A percentile compares a stretch with the other conserved stretches of the same genome.
phyloP scores from a whole-genome alignment of 2,329 filamentous ascomycete genomes.

The Orbilia brochopaga region DNA sequence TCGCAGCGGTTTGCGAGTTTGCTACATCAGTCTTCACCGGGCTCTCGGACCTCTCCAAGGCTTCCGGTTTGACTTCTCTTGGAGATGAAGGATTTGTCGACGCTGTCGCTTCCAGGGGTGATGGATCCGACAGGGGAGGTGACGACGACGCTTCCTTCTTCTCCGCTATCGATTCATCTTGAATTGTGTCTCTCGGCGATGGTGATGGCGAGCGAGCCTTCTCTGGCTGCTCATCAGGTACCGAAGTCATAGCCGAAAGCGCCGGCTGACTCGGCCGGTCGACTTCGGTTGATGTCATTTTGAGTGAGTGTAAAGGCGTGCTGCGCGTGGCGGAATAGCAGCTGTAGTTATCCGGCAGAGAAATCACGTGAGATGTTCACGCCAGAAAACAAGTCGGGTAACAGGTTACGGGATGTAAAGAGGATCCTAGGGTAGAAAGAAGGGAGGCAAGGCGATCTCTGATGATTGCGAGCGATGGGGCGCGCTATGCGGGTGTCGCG shows the following conservation, averaged over 20 bases:
- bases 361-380: conserved; percentile 12
- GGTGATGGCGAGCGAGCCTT: conserved; percentile 12
- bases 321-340: conserved; percentile 5
- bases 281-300: conserved; percentile 42
- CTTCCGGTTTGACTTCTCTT: conserved; percentile 33
- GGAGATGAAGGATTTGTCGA: conserved; percentile 48
- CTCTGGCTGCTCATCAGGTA: conserved; percentile 16
- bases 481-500: background rate
- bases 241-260: conserved; percentile 5
- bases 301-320: conserved; percentile 1
- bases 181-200: conserved; percentile 6
- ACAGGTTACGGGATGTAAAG: background rate
- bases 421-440: background rate
- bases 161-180: conserved; percentile 7
- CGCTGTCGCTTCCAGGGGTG: conserved; percentile 17
- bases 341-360: background rate
- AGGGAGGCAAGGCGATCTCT: background rate
- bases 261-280: conserved; percentile 31
- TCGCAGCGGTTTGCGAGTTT: conserved; percentile 21
- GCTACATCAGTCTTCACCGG: conserved; percentile 18
- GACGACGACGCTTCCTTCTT: conserved; percentile 47
- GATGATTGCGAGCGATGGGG: background rate
- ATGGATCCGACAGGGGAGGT: conserved; percentile 28
- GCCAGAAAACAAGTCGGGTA: background rate
- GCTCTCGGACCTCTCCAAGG: conserved; percentile 24